Percentiles rank a stretch among this genome's conserved stretches.
phyloP scores from a whole-genome alignment of 257 asterid genomes.

The Solanum arcanum region DNA sequence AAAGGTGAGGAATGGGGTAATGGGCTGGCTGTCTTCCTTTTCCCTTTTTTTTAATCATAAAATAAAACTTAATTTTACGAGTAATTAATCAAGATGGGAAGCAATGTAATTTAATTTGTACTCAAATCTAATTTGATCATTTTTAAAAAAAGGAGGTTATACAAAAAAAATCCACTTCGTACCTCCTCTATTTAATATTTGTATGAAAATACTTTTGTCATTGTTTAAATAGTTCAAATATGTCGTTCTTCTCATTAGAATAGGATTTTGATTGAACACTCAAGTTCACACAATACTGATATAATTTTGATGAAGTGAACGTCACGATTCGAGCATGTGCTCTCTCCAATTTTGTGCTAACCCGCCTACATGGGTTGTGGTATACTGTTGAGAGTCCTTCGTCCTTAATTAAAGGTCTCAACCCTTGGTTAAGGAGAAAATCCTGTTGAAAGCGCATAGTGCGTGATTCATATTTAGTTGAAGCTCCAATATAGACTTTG shows the following conservation, averaged over 20 bases:
- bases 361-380: too few relatives aligned
- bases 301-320: neutral
- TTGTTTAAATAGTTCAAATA: neutral
- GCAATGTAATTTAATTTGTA: neutral
- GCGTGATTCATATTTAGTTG: too few relatives aligned
- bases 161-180: too few relatives aligned
- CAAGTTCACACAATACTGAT: neutral
- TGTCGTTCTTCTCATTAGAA: neutral
- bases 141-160: neutral
- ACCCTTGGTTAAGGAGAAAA: too few relatives aligned
- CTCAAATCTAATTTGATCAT: neutral
- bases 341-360: neutral
- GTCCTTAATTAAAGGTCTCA: too few relatives aligned
- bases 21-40: slow-evolving; percentile 1
- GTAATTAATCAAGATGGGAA: neutral
- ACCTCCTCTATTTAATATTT: neutral
- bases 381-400: too few relatives aligned
- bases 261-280: neutral
- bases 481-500: too few relatives aligned
- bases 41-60: neutral
- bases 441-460: too few relatives aligned
- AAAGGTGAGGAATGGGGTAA: slow-evolving; percentile 3
- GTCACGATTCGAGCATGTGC: neutral
- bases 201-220: neutral
- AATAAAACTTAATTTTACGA: neutral